Conservation (phyloP, 345 rosid species). For the Pistacia atlantica region DNA sequence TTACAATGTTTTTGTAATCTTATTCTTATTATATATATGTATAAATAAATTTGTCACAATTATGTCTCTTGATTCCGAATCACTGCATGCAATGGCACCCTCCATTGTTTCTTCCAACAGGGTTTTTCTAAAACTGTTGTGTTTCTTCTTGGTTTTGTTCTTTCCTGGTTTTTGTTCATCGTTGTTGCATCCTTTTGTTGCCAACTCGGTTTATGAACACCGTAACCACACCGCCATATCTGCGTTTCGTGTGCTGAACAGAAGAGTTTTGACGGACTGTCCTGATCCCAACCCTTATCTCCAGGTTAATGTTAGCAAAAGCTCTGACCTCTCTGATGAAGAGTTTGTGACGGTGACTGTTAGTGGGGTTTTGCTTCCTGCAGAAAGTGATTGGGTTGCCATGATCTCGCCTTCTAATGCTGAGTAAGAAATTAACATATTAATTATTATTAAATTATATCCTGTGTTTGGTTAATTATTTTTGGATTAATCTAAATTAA, state of each 20-base stretch:
- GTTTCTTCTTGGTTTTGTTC: background rate
- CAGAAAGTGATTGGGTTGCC: conserved; percentile 52
- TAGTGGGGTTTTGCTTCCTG: conserved; percentile 52
- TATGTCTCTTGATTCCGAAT: no score
- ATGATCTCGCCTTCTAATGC: conserved; percentile 65
- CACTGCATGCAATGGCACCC: no score
- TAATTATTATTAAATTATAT: no score
- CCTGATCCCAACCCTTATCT: conserved; percentile 32
- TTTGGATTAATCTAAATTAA: background rate
- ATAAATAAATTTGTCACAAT: no score
- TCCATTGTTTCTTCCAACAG: background rate
- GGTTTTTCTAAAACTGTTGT: background rate
- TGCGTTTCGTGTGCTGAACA: conserved; percentile 51
- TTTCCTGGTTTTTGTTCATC: conserved; percentile 8
- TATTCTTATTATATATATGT: background rate
- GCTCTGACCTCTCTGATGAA: conserved; percentile 32
- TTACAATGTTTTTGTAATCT: background rate
- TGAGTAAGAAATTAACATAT: conserved; percentile 30
- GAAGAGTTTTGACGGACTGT: conserved; percentile 44
- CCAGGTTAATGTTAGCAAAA: conserved; percentile 28
- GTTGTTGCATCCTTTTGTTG: conserved; percentile 36
- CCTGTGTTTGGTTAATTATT: no score
- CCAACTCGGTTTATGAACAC: conserved; percentile 34
- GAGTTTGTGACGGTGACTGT: conserved; percentile 46
- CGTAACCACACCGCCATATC: conserved; percentile 46